These are phyloP conservation scores for Fomitopsis schrenkii DNA, from an alignment of 1,284 basidiomycete genomes.

Conservation along the genomic window DNA sequence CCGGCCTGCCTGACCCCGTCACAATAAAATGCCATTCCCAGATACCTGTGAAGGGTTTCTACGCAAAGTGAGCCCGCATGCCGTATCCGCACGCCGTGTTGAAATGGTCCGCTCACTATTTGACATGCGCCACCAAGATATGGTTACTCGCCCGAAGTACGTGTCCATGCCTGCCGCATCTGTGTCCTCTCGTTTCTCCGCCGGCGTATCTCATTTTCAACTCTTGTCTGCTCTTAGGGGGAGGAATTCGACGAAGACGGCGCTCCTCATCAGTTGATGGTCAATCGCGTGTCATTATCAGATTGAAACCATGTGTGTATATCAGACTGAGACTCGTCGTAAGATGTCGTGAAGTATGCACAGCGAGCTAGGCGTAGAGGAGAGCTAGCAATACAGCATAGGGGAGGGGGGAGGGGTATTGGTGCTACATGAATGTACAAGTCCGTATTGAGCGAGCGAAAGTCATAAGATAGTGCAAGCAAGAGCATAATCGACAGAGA, in stretches of 20 bases:
- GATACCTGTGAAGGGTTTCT: slow-evolving; percentile 65
- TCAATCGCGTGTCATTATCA: slow-evolving; percentile 44
- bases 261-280: slow-evolving; percentile 77
- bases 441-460: slow-evolving; percentile 17
- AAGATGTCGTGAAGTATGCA: slow-evolving; percentile 21
- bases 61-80: slow-evolving; percentile 55
- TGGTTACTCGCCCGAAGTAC: slow-evolving; percentile 66
- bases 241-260: slow-evolving; percentile 78
- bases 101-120: background rate
- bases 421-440: slow-evolving; percentile 24
- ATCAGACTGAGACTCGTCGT: slow-evolving; percentile 6
- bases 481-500: slow-evolving; percentile 5
- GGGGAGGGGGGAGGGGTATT: slow-evolving; percentile 20
- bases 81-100: slow-evolving; percentile 8
- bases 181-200: slow-evolving; percentile 10
- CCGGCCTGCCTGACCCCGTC: slow-evolving; percentile 24
- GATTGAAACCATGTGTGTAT: slow-evolving; percentile 18
- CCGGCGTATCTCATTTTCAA: slow-evolving; percentile 9
- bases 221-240: slow-evolving; percentile 41
- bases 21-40: slow-evolving; percentile 64
- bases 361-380: slow-evolving; percentile 15
- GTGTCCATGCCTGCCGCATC: slow-evolving; percentile 19
- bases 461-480: slow-evolving; percentile 20
- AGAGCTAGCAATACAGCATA: slow-evolving; percentile 39
- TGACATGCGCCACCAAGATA: slow-evolving; percentile 40